Evolutionary conservation across 305 asterid species (phyloP), one percentile per base, ranked within the genome.

Genomic region (Fraxinus sp.): DNA sequence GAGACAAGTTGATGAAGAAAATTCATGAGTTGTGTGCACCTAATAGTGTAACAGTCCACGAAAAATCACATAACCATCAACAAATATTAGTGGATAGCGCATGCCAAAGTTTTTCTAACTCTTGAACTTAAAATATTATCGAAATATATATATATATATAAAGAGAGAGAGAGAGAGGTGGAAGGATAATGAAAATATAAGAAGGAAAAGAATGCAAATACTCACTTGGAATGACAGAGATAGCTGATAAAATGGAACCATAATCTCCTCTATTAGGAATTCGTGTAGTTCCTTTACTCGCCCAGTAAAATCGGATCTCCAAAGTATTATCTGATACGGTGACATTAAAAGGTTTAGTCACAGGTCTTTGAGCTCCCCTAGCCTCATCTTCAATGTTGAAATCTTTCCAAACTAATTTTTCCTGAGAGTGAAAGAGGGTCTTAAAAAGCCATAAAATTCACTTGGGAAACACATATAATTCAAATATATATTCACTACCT

Each of bases 181-280:
- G 49, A 68, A 16, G 68, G 22, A 62, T 18, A 72, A 77, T 14
- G 8, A 79, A 79, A 78, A 59, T 66, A 66, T 5, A 79, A 79
- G 33, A 79, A 39, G 70, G 70, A 20, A 59, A 59, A 8, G 20
- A 33, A 1, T 55, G 71, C 73, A 85, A 81, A 18, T 49, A 81
- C 97, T 91, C 87, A 96, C 99, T 84, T 75, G 99, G 95, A 78
- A 83, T 84, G 36, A 96, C 97, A 11, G 99, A 93, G 79, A 96
- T 92, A 80, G 98, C 98, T 78, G 99, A 96, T 88, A 96, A 74
- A 62, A 94, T 93, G 64, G 98, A 90, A 75, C 98, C 99, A 79
- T 94, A 96, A 80, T 90, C 90, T 84, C 99, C 98, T 88, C 91
- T 87, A 49, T 82, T 84, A 66, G 99, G 99, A 75, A 96, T 88